phyloP scores from a whole-genome alignment of 768 basidiomycete species.

The Boletus sp. region DNA sequence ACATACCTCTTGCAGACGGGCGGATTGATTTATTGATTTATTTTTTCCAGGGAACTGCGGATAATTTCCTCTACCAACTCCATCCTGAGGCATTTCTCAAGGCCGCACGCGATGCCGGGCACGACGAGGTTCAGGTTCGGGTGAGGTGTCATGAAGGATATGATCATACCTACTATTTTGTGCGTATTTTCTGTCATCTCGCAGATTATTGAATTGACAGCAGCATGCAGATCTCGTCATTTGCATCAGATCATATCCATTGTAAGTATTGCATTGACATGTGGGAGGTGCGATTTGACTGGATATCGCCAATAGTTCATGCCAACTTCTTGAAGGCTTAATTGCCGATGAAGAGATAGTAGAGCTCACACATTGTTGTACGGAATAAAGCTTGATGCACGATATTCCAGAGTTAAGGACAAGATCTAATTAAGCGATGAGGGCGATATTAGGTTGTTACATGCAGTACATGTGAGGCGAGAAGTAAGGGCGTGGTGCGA shows the following conservation, averaged over 20 bases:
- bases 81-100: conserved; percentile 86
- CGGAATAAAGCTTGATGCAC: conserved; percentile 4
- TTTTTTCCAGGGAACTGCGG: conserved; percentile 61
- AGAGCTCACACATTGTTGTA: conserved; percentile 1
- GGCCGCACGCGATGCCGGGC: conserved; percentile 71
- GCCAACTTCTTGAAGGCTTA: conserved; percentile 82
- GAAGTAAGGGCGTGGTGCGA: neutral
- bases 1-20: neutral
- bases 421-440: neutral
- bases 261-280: conserved; percentile 49
- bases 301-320: conserved; percentile 55
- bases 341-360: conserved; percentile 1
- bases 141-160: conserved; percentile 82
- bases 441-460: neutral
- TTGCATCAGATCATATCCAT: conserved; percentile 84
- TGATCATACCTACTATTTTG: conserved; percentile 90
- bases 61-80: conserved; percentile 85
- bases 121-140: conserved; percentile 71
- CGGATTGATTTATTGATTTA: neutral
- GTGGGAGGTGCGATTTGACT: conserved; percentile 9
- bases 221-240: conserved; percentile 73
- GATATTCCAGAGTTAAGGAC: neutral
- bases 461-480: conserved; percentile 5
- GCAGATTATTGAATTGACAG: neutral
- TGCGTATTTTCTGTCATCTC: conserved; percentile 28